phyloP scores from a whole-genome alignment of 345 rosid genomes.

The Populus simonii region DNA sequence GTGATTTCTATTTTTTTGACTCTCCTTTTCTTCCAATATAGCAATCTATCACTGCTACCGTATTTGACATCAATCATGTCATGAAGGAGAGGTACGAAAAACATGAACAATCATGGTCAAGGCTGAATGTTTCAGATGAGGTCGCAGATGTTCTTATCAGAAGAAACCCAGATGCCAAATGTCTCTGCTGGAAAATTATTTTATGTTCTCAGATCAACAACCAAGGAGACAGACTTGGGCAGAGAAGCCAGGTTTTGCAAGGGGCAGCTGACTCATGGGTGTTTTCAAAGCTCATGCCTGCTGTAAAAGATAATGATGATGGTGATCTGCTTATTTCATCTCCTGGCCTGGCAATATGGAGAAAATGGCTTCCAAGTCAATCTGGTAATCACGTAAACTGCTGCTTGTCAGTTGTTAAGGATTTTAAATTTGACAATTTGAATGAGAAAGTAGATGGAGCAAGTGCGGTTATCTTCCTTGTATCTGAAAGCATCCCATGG shows the following conservation, averaged over 20 bases:
- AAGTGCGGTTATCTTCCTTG: slow-evolving; percentile 72
- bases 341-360: slow-evolving; percentile 79
- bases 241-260: slow-evolving; percentile 27
- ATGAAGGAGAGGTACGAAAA: slow-evolving; percentile 62
- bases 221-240: slow-evolving; percentile 27
- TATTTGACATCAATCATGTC: slow-evolving; percentile 67
- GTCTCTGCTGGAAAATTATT: slow-evolving; percentile 80
- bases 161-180: slow-evolving; percentile 62
- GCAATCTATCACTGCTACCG: slow-evolving; percentile 39
- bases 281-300: slow-evolving; percentile 69
- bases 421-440: slow-evolving; percentile 34
- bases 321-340: slow-evolving; percentile 49
- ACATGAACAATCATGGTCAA: slow-evolving; percentile 71
- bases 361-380: slow-evolving; percentile 52
- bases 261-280: slow-evolving; percentile 59
- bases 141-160: slow-evolving; percentile 39
- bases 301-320: slow-evolving; percentile 30
- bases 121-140: slow-evolving; percentile 79
- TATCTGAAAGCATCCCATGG: slow-evolving; percentile 57
- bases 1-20: not conserved
- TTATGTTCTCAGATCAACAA: slow-evolving; percentile 45
- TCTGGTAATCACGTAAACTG: slow-evolving; percentile 44
- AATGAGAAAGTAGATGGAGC: slow-evolving; percentile 54
- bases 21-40: slow-evolving; percentile 28
- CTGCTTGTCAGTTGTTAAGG: slow-evolving; percentile 69